Conservation (phyloP, 129 eudicot genomes). For the Kitagawia praeruptora region DNA sequence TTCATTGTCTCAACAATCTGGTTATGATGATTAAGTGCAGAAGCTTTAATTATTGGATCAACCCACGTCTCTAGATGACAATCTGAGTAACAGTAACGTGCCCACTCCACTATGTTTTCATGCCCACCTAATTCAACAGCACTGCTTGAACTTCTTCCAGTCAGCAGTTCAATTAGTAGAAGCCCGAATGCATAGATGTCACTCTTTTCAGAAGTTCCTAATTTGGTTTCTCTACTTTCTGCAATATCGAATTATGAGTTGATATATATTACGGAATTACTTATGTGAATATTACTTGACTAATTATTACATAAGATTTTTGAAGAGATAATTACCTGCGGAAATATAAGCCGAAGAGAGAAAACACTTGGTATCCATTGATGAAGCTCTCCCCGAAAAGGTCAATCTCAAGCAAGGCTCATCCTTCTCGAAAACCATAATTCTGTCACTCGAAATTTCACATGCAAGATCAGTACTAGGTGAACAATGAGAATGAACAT, state of each 20-base stretch:
- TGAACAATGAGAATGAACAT: conserved; percentile 47
- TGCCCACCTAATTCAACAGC: conserved; percentile 45
- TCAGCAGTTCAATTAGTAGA: conserved; percentile 62
- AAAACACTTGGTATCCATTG: conserved; percentile 31
- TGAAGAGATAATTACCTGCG: conserved; percentile 46
- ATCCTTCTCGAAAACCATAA: conserved; percentile 35
- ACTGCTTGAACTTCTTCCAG: conserved; percentile 47
- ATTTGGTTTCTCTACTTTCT: conserved; percentile 49
- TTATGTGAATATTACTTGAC: not conserved
- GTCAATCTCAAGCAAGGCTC: conserved; percentile 43
- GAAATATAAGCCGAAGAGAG: conserved; percentile 51
- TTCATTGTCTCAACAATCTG: conserved; percentile 64
- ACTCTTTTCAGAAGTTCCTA: conserved; percentile 43
- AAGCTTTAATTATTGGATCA: conserved; percentile 44
- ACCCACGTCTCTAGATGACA: conserved; percentile 85
- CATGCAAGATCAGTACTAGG: conserved; percentile 29
- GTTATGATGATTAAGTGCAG: conserved; percentile 23
- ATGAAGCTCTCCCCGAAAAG: conserved; percentile 20
- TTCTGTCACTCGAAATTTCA: conserved; percentile 39
- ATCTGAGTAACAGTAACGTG: conserved; percentile 85
- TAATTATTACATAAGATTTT: not conserved
- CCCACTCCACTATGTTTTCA: conserved; percentile 68
- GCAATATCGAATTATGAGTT: conserved; percentile 12
- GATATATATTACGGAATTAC: not conserved
- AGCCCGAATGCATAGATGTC: conserved; percentile 67